Conservation (phyloP, 1,284 basidiomycete species). For the Trichosporon faecale region DNA sequence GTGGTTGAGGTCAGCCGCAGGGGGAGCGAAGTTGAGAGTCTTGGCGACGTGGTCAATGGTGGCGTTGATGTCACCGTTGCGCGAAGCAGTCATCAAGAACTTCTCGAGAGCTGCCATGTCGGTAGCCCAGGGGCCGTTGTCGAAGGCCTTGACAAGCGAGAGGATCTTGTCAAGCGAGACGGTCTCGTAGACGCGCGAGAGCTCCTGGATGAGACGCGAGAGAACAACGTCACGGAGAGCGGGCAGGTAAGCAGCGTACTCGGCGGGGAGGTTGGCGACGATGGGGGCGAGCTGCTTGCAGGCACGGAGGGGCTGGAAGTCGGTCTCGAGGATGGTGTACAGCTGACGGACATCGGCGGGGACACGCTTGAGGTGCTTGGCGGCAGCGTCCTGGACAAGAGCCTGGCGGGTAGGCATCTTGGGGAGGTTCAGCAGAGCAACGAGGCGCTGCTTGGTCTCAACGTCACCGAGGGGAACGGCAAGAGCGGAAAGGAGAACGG, state of each 20-base stretch:
- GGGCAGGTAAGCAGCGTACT: constrained; percentile 77
- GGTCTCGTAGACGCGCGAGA: constrained; percentile 89
- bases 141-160: constrained; percentile 71
- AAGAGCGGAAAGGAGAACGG: constrained; percentile 87
- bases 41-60: constrained; percentile 86
- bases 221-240: constrained; percentile 89
- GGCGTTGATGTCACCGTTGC: constrained; percentile 81
- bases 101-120: constrained; percentile 78
- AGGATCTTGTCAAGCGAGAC: constrained; percentile 76
- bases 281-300: constrained; percentile 80
- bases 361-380: constrained; percentile 76
- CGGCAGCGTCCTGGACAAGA: constrained; percentile 80
- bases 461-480: constrained; percentile 81
- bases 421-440: constrained; percentile 78
- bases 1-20: constrained; percentile 53
- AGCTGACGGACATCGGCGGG: constrained; percentile 75
- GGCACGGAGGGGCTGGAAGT: constrained; percentile 91
- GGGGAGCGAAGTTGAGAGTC: constrained; percentile 68
- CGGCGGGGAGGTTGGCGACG: constrained; percentile 62
- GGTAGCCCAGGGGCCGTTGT: constrained; percentile 57
- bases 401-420: constrained; percentile 83
- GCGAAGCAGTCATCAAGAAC: constrained; percentile 88
- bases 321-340: constrained; percentile 87
- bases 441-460: constrained; percentile 73
- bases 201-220: constrained; percentile 87